Base-by-base conservation (phyloP, 2,329 filamentous ascomycete genomes). In the Pseudodiploospora longispora region DNA sequence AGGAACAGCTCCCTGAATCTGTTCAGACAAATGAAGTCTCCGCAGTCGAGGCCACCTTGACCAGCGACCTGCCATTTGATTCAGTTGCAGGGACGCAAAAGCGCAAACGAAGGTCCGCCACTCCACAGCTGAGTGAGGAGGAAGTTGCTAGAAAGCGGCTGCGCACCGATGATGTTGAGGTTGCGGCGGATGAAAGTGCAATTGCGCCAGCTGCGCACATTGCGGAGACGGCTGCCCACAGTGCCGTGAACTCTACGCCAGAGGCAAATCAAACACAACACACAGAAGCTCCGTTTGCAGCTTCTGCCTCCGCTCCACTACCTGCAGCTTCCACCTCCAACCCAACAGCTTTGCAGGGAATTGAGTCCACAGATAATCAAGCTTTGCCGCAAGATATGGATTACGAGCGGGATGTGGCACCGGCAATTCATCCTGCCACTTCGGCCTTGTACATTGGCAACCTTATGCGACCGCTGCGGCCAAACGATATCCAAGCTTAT, bases 361-460 rank as follows among this genome's bases (percentile, higher is more conserved):
- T 28, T 28, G 36, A 40, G 27, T n/a, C 38, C 10, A 40, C 29
- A 7, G 12, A 12, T 27, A 19, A 19, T 19, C 19, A 19, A 19
- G 19, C 19, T 19, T 19, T 19, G 19, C 47, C 48, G 27, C 49
- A 51, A 12, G 56, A 59, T 19, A 61, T 63, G 51, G 65, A 65
- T 29, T 52, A 55, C 40, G 61, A 65, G 38, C 50, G 55, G 19
- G 60, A 65, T 34, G 63, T 72, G 29, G 63, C 64, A 27, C 80
- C 83, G 6, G 75, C 86, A 0, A 65, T 82, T 32, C 86, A 93
- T 61, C 76, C 79, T 27, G 81, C 84, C 5, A 91, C 89, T 3
- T 67, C 79, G 30, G 83, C 87, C 10, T 70, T 97, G 38, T 97
- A 96, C 66, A 93, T 97, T 54, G 83, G 83, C 61, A 84, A 95